phyloP scores from a whole-genome alignment of 306 rosid genomes.

The Astragalus membranaceus region DNA sequence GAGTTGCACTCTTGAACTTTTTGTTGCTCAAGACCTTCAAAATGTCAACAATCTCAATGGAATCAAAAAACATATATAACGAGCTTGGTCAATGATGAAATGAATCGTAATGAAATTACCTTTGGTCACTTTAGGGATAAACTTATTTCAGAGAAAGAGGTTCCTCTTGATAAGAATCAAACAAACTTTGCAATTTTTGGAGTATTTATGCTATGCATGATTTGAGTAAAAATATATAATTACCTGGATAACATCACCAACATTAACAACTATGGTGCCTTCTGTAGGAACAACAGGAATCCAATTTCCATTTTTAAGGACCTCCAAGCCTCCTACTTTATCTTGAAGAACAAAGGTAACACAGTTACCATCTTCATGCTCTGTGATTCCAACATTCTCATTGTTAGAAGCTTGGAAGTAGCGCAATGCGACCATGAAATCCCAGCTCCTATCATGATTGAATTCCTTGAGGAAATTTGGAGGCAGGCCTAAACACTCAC shows the following conservation, averaged over 20 bases:
- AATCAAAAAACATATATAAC: background rate
- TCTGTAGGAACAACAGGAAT: constrained; percentile 30
- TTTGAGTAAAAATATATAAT: background rate
- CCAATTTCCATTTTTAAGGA: constrained; percentile 35
- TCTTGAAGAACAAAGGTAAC: constrained; percentile 43
- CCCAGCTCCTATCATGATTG: constrained; percentile 47
- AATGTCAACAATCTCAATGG: background rate
- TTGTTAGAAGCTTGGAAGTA: constrained; percentile 33
- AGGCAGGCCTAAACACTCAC: constrained; percentile 45
- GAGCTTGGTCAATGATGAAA: background rate
- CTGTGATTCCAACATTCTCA: constrained; percentile 29
- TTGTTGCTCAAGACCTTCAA: constrained; percentile 48
- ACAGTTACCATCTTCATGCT: constrained; percentile 42
- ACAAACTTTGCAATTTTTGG: too few relatives aligned
- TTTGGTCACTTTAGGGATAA: too few relatives aligned
- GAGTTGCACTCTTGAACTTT: constrained; percentile 44
- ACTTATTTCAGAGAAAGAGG: too few relatives aligned
- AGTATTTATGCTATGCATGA: too few relatives aligned
- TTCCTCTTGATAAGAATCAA: too few relatives aligned
- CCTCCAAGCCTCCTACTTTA: constrained; percentile 43
- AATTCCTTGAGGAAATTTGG: constrained; percentile 32
- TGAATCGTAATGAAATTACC: background rate
- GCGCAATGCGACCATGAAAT: constrained; percentile 30
- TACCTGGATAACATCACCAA: constrained; percentile 49
- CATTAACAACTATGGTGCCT: constrained; percentile 45